Base-by-base conservation (phyloP, 768 basidiomycete genomes). In the Clitopilus hobsonii region DNA sequence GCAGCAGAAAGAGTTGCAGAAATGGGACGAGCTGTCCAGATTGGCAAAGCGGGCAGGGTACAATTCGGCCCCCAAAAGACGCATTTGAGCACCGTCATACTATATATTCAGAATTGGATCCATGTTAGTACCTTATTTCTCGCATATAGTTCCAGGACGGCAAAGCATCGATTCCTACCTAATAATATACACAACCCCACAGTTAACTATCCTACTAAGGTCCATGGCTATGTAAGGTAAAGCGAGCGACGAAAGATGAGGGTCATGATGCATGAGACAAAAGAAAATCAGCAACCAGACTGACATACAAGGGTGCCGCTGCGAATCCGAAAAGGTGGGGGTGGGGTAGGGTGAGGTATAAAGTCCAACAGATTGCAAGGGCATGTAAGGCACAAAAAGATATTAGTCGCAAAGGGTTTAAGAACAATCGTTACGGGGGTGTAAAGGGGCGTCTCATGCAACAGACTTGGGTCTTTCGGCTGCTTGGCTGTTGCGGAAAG, bases 401-500 rank as follows among this genome's bases (percentile, higher is more conserved):
- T 45, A 20, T 10, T 30, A 45, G 26, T 7, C 22, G 7, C 13
- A 27, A 41, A 48, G 27, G 49, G 45, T 22, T 49, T 51, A 58
- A 36, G 49, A 48, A 28, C 41, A 49, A 20, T 16, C 18, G 6
- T 41, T 5, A 18, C 10, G 4, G 22, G 41, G 38, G 41, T 45
- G 5, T 32, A 16, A 7, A 32, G 7, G 16, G 30, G 38, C 2
- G 52, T 20, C 52, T 61, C 66, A 77, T 28, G 75, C 75, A 48
- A 74, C 60, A 48, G 77, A 79, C 63, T 72, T 77, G 13, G 78
- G 78, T 57, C 78, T 69, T 54, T 75, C 75, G 41, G 63, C 59
- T 13, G 67, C 74, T 49, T 76, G 74, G 49, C 72, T 68, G 53
- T 68, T 68, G 55, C 77, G 72, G 69, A 86, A 87, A 36, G 78